Evolutionary conservation across 768 basidiomycete species (phyloP).

Genomic region (Lentinus brumalis): DNA sequence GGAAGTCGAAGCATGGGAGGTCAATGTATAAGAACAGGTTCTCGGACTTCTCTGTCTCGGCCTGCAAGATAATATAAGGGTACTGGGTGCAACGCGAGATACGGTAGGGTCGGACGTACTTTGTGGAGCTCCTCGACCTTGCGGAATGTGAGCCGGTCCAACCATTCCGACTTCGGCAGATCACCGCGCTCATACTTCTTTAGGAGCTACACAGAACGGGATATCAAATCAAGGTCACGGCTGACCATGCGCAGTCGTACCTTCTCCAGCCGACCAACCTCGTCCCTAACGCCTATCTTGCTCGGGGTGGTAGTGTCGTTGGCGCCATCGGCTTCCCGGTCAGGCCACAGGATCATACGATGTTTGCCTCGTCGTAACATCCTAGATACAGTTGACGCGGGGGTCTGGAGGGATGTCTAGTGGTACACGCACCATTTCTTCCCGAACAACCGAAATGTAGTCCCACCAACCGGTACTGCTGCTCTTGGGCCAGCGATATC

Average conservation of each 20-base stretch:
- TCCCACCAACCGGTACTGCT: conserved; percentile 85
- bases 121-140: conserved; percentile 96
- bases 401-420: background rate
- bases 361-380: conserved; percentile 92
- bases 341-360: conserved; percentile 81
- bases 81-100: no score
- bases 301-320: conserved; percentile 84
- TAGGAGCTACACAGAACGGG: conserved; percentile 54
- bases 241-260: conserved; percentile 38
- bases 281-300: conserved; percentile 78
- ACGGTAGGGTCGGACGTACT: conserved; percentile 44
- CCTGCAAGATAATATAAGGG: conserved; percentile 43
- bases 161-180: conserved; percentile 92
- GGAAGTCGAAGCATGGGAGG: conserved; percentile 95
- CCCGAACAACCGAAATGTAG: conserved; percentile 88
- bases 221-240: background rate
- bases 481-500: conserved; percentile 85
- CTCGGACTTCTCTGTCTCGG: conserved; percentile 88
- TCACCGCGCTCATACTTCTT: conserved; percentile 97
- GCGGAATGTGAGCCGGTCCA: conserved; percentile 90
- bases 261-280: conserved; percentile 95
- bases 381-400: conserved; percentile 44
- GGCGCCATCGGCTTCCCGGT: conserved; percentile 82
- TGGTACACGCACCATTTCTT: conserved; percentile 75
- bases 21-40: conserved; percentile 97